Evolutionary conservation across 129 eudicot genomes (phyloP).

Genomic region (Sambucus nigra): DNA sequence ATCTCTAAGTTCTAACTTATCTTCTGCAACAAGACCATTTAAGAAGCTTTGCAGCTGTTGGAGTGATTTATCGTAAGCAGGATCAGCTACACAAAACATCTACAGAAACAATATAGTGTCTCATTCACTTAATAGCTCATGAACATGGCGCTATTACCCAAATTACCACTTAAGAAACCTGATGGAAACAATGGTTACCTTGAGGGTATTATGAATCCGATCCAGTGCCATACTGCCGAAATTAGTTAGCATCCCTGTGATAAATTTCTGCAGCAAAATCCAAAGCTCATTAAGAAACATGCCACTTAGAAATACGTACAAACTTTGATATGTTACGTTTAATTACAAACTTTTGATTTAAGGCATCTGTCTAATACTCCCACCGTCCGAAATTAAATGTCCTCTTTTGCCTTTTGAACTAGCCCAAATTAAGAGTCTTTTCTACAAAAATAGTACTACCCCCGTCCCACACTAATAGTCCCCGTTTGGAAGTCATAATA

Average conservation of each 20-base stretch:
- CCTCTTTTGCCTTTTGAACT: no score
- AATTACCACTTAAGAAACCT: background rate
- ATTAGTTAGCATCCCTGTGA: slow-evolving; percentile 88
- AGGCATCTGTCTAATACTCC: no score
- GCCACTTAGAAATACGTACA: background rate
- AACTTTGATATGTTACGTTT: background rate
- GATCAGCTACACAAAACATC: slow-evolving; percentile 88
- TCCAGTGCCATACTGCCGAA: slow-evolving; percentile 94
- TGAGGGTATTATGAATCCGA: slow-evolving; percentile 86
- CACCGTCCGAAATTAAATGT: no score
- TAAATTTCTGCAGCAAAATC: slow-evolving; percentile 60
- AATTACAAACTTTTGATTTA: no score
- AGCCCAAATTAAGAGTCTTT: no score
- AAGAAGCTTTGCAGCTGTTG: slow-evolving; percentile 92
- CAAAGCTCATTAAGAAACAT: slow-evolving; percentile 1
- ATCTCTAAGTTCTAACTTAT: slow-evolving; percentile 80
- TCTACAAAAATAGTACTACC: no score
- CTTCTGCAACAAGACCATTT: slow-evolving; percentile 77
- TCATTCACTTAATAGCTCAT: background rate
- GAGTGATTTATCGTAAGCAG: slow-evolving; percentile 83
- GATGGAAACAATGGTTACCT: slow-evolving; percentile 35
- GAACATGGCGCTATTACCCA: background rate
- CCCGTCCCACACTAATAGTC: no score
- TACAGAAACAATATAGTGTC: slow-evolving; percentile 19
- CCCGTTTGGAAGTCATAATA: no score